Conservation (phyloP, 2,329 filamentous ascomycete species). For the Clonostachys chloroleuca region DNA sequence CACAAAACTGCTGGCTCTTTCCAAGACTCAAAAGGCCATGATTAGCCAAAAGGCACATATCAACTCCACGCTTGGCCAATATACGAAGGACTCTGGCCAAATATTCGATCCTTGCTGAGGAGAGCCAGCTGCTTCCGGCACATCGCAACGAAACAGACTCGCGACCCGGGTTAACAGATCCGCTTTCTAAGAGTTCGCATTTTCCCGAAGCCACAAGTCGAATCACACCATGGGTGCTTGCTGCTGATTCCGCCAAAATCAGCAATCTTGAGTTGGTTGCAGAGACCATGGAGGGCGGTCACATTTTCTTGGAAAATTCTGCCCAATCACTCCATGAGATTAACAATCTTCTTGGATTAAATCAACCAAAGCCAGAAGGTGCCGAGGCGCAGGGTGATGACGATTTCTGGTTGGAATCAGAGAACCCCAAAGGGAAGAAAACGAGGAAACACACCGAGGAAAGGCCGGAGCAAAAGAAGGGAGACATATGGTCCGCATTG, state of each 20-base stretch:
- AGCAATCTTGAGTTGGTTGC: constrained; percentile 52
- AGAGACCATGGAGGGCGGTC: constrained; percentile 55
- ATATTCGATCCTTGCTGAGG: constrained; percentile 51
- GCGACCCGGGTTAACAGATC: constrained; percentile 38
- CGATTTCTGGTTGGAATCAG: constrained; percentile 27
- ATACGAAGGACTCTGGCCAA: constrained; percentile 45
- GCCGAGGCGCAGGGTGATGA: constrained; percentile 14
- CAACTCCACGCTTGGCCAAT: constrained; percentile 40
- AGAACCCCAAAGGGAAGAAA: constrained; percentile 12
- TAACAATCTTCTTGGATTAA: constrained; percentile 38
- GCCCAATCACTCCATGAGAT: constrained; percentile 44
- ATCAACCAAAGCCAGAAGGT: constrained; percentile 13
- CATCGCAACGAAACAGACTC: constrained; percentile 33
- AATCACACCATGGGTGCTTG: constrained; percentile 54
- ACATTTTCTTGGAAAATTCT: constrained; percentile 48
- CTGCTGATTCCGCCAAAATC: constrained; percentile 56
- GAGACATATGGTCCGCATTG: constrained; percentile 45
- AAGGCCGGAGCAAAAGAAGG: constrained; percentile 15
- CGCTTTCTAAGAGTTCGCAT: constrained; percentile 26
- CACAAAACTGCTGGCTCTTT: constrained; percentile 43
- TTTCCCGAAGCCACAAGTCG: constrained; percentile 32
- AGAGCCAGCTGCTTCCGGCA: constrained; percentile 55
- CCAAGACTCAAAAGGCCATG: constrained; percentile 50
- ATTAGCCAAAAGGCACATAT: constrained; percentile 57
- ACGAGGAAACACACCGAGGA: constrained; percentile 16